phyloP scores from a whole-genome alignment of 1,284 basidiomycete species.

The Ganoderma leucocontextum region DNA sequence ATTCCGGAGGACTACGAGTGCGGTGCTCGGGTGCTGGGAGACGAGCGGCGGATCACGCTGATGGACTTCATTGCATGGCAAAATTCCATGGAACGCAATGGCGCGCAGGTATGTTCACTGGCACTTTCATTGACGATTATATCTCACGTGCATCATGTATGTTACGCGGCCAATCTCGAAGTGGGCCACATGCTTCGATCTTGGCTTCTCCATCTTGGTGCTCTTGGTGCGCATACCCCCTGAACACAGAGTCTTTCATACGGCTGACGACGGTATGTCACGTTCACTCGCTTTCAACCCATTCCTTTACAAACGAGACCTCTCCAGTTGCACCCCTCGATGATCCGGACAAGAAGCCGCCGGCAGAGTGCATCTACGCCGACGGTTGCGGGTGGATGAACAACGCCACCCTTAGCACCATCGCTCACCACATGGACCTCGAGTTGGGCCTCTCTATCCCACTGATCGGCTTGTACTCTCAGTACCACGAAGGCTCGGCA shows the following conservation, averaged over 20 bases:
- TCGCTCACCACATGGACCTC: slow-evolving; percentile 53
- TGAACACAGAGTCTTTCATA: slow-evolving; percentile 58
- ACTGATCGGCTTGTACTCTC: slow-evolving; percentile 67
- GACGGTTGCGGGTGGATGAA: slow-evolving; percentile 81
- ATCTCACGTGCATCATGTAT: neutral
- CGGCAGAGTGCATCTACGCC: slow-evolving; percentile 68
- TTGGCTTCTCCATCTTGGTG: slow-evolving; percentile 71
- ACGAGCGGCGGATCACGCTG: slow-evolving; percentile 55
- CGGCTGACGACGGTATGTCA: slow-evolving; percentile 56
- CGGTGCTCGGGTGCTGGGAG: slow-evolving; percentile 46
- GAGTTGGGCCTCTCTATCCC: slow-evolving; percentile 55
- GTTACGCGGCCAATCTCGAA: slow-evolving; percentile 65
- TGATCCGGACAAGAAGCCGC: slow-evolving; percentile 44
- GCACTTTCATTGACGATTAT: neutral
- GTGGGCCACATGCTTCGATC: slow-evolving; percentile 68
- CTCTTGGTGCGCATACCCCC: slow-evolving; percentile 62
- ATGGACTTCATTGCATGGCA: slow-evolving; percentile 65
- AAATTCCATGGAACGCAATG: slow-evolving; percentile 64
- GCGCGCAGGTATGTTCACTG: slow-evolving; percentile 55
- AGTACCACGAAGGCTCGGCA: slow-evolving; percentile 64
- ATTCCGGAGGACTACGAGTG: slow-evolving; percentile 55
- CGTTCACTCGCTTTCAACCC: too few species aligned
- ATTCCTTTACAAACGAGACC: neutral
- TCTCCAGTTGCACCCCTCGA: slow-evolving; percentile 14
- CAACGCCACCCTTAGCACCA: slow-evolving; percentile 55